A percentile compares a stretch with the other conserved stretches of the same genome.
Evolutionary conservation across 495 filamentous ascomycete species (phyloP).

Genomic region (Aspergillus panamensis): DNA sequence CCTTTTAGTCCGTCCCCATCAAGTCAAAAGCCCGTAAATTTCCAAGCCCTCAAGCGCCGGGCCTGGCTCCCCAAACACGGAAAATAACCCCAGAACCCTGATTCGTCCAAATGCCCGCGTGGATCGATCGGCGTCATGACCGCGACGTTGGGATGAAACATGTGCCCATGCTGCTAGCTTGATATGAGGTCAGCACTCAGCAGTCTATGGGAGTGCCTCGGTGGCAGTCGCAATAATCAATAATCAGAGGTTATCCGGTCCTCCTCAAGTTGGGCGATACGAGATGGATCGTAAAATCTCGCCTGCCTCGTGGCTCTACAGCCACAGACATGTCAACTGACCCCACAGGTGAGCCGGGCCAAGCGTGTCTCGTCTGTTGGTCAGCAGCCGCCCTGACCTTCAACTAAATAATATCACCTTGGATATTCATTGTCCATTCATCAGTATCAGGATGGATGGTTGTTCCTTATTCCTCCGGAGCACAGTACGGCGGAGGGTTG

Average conservation of each 20-base stretch:
- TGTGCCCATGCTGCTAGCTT: background rate
- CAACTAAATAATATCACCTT: background rate
- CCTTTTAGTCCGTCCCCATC: too few species aligned
- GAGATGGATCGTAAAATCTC: background rate
- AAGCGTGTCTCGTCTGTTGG: slow-evolving; percentile 4
- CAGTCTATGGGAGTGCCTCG: background rate
- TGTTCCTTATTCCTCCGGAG: background rate
- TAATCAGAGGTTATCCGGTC: background rate
- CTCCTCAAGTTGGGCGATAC: background rate
- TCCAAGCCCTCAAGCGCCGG: background rate
- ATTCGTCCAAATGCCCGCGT: slow-evolving; percentile 18
- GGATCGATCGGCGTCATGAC: slow-evolving; percentile 17
- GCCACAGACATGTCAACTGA: slow-evolving; percentile 14
- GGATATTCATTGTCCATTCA: background rate
- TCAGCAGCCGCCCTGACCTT: background rate
- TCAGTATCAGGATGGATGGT: background rate
- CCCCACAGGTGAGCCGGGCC: slow-evolving; percentile 8
- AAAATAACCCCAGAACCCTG: slow-evolving; percentile 3
- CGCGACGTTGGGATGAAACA: slow-evolving; percentile 14
- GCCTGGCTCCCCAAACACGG: slow-evolving; percentile 10
- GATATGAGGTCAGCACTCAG: slow-evolving; percentile 1
- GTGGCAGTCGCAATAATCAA: background rate
- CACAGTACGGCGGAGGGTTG: background rate
- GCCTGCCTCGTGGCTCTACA: background rate
- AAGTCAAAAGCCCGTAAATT: too few species aligned